Evolutionary conservation across 2,329 filamentous ascomycete species (phyloP), one percentile per base, ranked within the genome.

Genomic region (Hypoxylon sp.): DNA sequence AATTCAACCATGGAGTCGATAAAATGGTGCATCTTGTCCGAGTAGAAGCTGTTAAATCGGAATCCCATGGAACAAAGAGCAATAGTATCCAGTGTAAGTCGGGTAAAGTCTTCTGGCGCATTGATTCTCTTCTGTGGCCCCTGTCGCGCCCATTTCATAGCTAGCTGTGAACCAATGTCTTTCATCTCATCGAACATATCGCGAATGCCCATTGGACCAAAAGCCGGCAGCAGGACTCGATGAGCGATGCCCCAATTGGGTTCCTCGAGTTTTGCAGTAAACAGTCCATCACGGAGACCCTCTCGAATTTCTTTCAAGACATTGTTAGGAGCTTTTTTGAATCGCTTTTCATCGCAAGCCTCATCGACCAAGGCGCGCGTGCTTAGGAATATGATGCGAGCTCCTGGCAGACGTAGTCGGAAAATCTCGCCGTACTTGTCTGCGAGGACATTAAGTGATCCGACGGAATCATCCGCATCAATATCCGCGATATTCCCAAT

Each of bases 401-500:
- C 21, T 12, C 64, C 64, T 5, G 48, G 56, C 1, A 69, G 8
- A 7, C 37, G 32, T 2, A 67, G 14, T 23, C 56, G 46, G 48
- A 25, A 68, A 11, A 68, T 63, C 39, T 62, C 62, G 6, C 66
- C 66, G 16, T 63, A 66, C 25, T 61, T 53, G 1, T 90, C 84
- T 23, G 87, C 84, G 50, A 92, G 77, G n/a, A 83, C 80, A 5
- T 76, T 74, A n/a, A 91, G 72, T 21, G 87, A 87, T 21, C 81
- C 76, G 3, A 86, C 74, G 0, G 88, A 84, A n/a, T 84, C 81
- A n/a, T 84, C 83, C 0, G 82, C 76, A 58, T 89, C 84, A 65
- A 93, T 83, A 67, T 90, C 88, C 48, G 80, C 79, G 32, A 90
- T 74, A 69, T 91, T 90, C 19, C 90, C 89, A 16, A 92, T 69